phyloP scores from a whole-genome alignment of 306 rosid genomes.

The Quercus bicolor region DNA sequence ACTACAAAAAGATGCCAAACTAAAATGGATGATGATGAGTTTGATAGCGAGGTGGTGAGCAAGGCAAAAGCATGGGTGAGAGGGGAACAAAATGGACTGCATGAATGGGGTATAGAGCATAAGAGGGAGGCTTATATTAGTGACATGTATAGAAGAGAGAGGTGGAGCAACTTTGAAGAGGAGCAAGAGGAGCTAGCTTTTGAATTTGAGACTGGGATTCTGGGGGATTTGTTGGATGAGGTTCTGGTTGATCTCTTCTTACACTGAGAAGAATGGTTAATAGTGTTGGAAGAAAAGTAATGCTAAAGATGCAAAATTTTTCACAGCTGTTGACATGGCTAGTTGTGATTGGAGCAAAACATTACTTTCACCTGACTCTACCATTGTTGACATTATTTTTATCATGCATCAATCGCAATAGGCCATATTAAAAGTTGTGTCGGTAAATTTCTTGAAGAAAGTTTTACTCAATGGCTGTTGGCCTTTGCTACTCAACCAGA shows the following conservation, averaged over 20 bases:
- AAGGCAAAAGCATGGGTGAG: conserved; percentile 48
- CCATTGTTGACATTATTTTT: too few relatives aligned
- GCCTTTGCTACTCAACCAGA: neutral
- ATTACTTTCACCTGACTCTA: too few relatives aligned
- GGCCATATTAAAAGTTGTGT: too few relatives aligned
- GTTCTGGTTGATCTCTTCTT: conserved; percentile 30
- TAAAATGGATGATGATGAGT: conserved; percentile 13
- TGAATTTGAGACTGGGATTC: conserved; percentile 44
- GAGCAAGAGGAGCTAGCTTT: conserved; percentile 51
- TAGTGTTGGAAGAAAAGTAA: too few relatives aligned
- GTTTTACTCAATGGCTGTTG: neutral
- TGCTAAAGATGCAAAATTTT: too few relatives aligned
- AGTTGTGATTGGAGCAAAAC: too few relatives aligned
- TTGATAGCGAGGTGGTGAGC: conserved; percentile 33
- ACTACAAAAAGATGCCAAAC: conserved; percentile 17
- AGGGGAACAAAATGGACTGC: conserved; percentile 15
- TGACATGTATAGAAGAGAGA: conserved; percentile 45
- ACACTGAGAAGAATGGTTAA: neutral
- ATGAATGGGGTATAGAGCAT: conserved; percentile 27
- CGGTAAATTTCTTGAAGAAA: too few relatives aligned
- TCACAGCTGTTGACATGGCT: too few relatives aligned
- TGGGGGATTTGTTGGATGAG: conserved; percentile 43
- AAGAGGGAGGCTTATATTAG: conserved; percentile 44
- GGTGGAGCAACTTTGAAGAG: conserved; percentile 46
- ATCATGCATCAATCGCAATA: too few relatives aligned